A percentile compares a stretch with the other conserved stretches of the same genome.
phyloP scores from a whole-genome alignment of 306 rosid genomes.

The Arachis stenosperma region DNA sequence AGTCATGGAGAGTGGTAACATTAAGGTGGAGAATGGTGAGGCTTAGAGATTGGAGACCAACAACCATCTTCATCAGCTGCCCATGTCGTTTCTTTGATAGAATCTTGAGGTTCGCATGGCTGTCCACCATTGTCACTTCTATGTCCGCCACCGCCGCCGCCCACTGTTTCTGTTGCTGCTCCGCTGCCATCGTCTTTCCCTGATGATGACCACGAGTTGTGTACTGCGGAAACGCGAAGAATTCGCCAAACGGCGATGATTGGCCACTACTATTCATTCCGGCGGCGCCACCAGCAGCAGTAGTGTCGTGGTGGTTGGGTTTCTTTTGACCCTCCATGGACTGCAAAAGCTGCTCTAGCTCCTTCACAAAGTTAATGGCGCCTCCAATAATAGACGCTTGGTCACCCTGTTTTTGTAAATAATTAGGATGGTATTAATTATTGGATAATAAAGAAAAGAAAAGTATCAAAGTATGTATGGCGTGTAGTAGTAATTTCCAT shows the following conservation, averaged over 20 bases:
- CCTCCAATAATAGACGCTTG: slow-evolving; percentile 98
- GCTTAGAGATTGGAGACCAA: slow-evolving; percentile 64
- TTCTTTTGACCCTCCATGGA: slow-evolving; percentile 57
- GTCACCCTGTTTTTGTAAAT: slow-evolving; percentile 65
- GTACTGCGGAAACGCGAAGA: slow-evolving; percentile 86
- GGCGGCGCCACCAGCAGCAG: neutral
- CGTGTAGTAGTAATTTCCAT: too few species aligned
- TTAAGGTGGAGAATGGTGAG: slow-evolving; percentile 84
- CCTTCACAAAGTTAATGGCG: slow-evolving; percentile 90
- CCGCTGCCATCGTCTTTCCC: slow-evolving; percentile 23
- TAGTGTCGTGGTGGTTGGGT: slow-evolving; percentile 14
- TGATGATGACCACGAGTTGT: slow-evolving; percentile 54
- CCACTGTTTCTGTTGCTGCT: slow-evolving; percentile 44
- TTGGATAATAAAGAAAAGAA: too few species aligned
- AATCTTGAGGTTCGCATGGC: slow-evolving; percentile 82
- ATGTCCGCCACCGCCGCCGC: slow-evolving; percentile 67
- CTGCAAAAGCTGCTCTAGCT: slow-evolving; percentile 74
- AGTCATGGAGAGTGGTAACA: slow-evolving; percentile 56
- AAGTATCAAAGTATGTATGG: too few species aligned
- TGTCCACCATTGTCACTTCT: slow-evolving; percentile 88
- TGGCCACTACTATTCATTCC: neutral
- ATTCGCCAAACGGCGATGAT: slow-evolving; percentile 56
- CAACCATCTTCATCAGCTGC: slow-evolving; percentile 66
- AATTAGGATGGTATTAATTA: too few species aligned
- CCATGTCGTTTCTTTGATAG: slow-evolving; percentile 58